A percentile compares a stretch with the other conserved stretches of the same genome.
These are phyloP conservation scores for Pythium chondricola DNA, from an alignment of 352 stramenopile genomes.

Conservation along the genomic window DNA sequence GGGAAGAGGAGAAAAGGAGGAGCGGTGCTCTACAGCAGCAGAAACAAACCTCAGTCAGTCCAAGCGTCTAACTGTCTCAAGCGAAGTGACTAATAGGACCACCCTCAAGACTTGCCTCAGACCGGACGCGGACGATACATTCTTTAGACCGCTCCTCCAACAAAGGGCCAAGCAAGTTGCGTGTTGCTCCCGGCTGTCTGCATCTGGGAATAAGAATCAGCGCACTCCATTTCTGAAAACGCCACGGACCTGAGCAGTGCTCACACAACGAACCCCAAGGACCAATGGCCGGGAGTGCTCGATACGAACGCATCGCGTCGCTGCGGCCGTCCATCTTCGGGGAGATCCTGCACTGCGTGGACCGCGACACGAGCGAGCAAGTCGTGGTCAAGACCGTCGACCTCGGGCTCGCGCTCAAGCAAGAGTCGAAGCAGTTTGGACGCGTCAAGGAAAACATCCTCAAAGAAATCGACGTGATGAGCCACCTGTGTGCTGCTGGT, in stretches of 20 bases:
- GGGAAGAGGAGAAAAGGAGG: slow-evolving; percentile 4
- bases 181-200: too few relatives aligned
- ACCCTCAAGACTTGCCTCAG: too few relatives aligned
- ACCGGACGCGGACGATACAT: too few relatives aligned
- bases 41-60: too few relatives aligned
- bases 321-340: slow-evolving; percentile 62
- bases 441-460: slow-evolving; percentile 64
- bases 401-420: slow-evolving; percentile 43
- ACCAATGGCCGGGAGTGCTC: slow-evolving; percentile 17
- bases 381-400: slow-evolving; percentile 74
- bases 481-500: slow-evolving; percentile 36
- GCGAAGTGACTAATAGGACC: too few relatives aligned
- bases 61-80: too few relatives aligned
- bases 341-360: slow-evolving; percentile 57
- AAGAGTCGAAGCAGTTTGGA: slow-evolving; percentile 40
- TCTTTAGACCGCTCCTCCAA: too few relatives aligned
- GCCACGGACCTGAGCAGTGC: too few relatives aligned
- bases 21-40: too few relatives aligned
- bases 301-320: slow-evolving; percentile 39
- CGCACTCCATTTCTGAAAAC: too few relatives aligned
- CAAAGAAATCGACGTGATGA: slow-evolving; percentile 63
- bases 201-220: too few relatives aligned
- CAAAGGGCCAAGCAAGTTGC: too few relatives aligned
- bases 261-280: not conserved
- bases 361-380: slow-evolving; percentile 42